A percentile compares a stretch with the other conserved stretches of the same genome.
Conservation (phyloP, 1,139 yeast genomes). For the Debaryomycetaceae sp. region DNA sequence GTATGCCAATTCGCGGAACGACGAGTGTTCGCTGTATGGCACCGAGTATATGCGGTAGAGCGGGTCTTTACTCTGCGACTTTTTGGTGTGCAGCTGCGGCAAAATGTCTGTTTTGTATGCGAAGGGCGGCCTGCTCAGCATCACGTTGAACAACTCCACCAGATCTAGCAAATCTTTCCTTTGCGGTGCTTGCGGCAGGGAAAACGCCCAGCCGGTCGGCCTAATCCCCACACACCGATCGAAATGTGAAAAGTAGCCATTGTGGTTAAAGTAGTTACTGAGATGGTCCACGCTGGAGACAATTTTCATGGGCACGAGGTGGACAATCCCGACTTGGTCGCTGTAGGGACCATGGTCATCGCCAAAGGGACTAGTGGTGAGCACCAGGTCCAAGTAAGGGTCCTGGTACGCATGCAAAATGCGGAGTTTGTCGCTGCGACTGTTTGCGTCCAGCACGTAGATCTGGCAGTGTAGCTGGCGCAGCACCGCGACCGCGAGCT, state of each 20-base stretch:
- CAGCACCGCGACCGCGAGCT: conserved; percentile 64
- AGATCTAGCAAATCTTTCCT: no score
- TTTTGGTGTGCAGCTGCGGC: conserved; percentile 13
- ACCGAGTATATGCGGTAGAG: conserved; percentile 43
- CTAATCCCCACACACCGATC: conserved; percentile 52
- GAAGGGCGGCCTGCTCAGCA: conserved; percentile 15
- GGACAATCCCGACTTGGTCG: conserved; percentile 32
- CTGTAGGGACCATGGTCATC: conserved; percentile 28
- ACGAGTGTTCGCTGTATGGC: conserved; percentile 92
- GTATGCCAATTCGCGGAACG: conserved; percentile 64
- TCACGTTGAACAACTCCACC: conserved; percentile 1
- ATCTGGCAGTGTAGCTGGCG: conserved; percentile 38
- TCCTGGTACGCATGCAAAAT: conserved; percentile 27
- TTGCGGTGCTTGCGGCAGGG: conserved; percentile 3
- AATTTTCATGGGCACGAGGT: conserved; percentile 54
- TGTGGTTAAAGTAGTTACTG: conserved; percentile 40
- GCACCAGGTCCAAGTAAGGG: conserved; percentile 18
- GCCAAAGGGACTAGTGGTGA: conserved; percentile 23
- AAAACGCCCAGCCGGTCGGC: conserved; percentile 86
- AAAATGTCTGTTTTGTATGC: conserved; percentile 19
- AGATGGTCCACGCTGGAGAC: conserved; percentile 27
- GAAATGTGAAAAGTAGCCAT: conserved; percentile 33
- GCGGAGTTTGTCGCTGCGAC: conserved; percentile 37
- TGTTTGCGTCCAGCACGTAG: conserved; percentile 36
- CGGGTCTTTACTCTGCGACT: conserved; percentile 15